Conservation (phyloP, 768 basidiomycete species). For the Boletus rufocinnamomeus region DNA sequence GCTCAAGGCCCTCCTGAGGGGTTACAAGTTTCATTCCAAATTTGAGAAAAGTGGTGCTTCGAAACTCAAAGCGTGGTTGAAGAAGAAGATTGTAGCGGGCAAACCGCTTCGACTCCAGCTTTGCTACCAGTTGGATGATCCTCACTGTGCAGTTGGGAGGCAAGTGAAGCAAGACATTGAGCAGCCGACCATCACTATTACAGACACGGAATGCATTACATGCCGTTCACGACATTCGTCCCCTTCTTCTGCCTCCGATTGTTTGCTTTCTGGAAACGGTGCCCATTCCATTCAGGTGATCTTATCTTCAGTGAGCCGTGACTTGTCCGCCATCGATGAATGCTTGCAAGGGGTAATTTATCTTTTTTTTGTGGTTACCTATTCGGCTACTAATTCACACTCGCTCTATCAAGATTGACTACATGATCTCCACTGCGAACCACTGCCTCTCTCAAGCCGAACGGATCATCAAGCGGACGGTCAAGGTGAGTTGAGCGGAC, state of each 20-base stretch:
- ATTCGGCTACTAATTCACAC: constrained; percentile 10
- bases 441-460: constrained; percentile 61
- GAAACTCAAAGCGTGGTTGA: constrained; percentile 64
- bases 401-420: constrained; percentile 46
- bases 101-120: constrained; percentile 42
- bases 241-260: constrained; percentile 9
- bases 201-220: constrained; percentile 26
- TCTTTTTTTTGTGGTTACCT: constrained; percentile 14
- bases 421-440: constrained; percentile 53
- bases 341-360: constrained; percentile 53
- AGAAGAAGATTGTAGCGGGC: constrained; percentile 52
- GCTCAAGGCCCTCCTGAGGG: constrained; percentile 46
- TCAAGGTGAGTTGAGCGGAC: constrained; percentile 46
- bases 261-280: constrained; percentile 37
- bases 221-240: constrained; percentile 16
- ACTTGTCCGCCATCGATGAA: constrained; percentile 56
- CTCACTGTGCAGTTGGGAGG: constrained; percentile 41
- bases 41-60: constrained; percentile 41
- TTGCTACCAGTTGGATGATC: constrained; percentile 43
- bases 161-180: constrained; percentile 33
- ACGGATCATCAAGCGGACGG: constrained; percentile 53
- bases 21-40: constrained; percentile 40
- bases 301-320: constrained; percentile 54
- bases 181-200: constrained; percentile 22
- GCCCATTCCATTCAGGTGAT: constrained; percentile 49